Base-by-base conservation (phyloP, 768 basidiomycete species). In the Amanita molliuscula region DNA sequence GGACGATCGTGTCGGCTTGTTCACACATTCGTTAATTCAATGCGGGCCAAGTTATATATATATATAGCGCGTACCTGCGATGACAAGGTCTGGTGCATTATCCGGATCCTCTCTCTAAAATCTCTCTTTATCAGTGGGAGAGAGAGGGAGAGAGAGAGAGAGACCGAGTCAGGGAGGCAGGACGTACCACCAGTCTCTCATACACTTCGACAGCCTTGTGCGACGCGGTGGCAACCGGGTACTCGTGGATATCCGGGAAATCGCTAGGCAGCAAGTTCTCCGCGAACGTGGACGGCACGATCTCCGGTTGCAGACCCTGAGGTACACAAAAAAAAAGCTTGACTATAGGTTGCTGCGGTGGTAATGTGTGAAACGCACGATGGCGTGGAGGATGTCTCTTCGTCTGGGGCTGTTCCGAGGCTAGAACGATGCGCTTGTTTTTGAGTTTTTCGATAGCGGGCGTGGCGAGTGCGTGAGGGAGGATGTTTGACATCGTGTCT, bases 1-100 rank as follows among this genome's bases (percentile, higher is more conserved):
- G 70, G n/a, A 98, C 92, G 11, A 99, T 82, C 0, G 96, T 98
- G 63, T 99, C 96, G 55, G 95, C 96, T 92, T 35, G 28, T n/a
- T n/a, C n/a, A 54, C 11, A 4, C 13, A 31, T 13, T 10, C 31
- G 31, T 18, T 50, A 38, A 36, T 23, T 2, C 34, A 28, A 4
- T 20, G 9, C 11, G 21, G 23, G 28, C 31, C 28, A 3, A 26
- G 13, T 34, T 41, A 23, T 6, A 36, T 25, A 11, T 31, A 31
- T 16, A 21, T 3, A 15, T 3, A 8, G 13, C 36, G 28, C 21
- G 25, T 29, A 46, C 50, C 50, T 13, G 50, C 50, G 28, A 51
- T 51, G 28, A 51, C 50, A 34, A 69, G 64, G 54, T 69, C 68
- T 20, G 68, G 68, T 18, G 66, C 57, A 42, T 67, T 55, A 28